Base-by-base conservation (phyloP, 2,329 filamentous ascomycete species). In the Diaporthe batatas region DNA sequence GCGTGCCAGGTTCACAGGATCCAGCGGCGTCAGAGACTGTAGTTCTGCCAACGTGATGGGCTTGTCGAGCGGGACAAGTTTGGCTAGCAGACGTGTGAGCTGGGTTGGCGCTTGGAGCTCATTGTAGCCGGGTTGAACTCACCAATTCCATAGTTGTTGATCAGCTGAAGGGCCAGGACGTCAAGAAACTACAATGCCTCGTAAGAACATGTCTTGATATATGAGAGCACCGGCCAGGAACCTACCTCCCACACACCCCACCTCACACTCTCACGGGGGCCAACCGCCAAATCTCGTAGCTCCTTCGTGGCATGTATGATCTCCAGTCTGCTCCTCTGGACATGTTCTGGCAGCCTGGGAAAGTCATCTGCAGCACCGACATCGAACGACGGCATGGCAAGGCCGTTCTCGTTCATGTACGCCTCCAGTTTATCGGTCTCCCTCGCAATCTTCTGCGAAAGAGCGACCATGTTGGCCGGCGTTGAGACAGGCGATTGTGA, bases 241-340 rank as follows among this genome's bases (percentile, higher is more conserved):
- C 86, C 79, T 77, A 88, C 87, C 77, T 83, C 85, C 87, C 85
- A 89, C 69, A 85, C 81, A 68, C 84, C 83, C 85, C 86, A 89
- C 79, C 87, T 81, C 10, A 89, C 76, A n/a, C 79, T 81, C 76
- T 89, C 87, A 47, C 83, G 81, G 0, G 88, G 87, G 0, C 88
- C 88, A 29, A 85, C 82, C 21, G 86, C 84, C 67, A 90, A 79
- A 59, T 82, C 79, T 2, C 81, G 82, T 18, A 90, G 81, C 75
- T 89, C 85, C 71, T 81, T 84, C 2, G 86, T 85, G 11, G 87
- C 86, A 73, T 81, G 81, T 8, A 89, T 82, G 67, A 89, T 82
- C 71, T 85, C 84, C 70, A 83, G 82, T 42, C 87, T 83, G 72
- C 84, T 84, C 72, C 77, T 80, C 72, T 84, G 83, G 18, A 88